Percentiles rank a stretch among this genome's conserved stretches.
These are phyloP conservation scores for Cytospora chrysosperma DNA, from an alignment of 2,329 filamentous ascomycete genomes.

Conservation along the genomic window DNA sequence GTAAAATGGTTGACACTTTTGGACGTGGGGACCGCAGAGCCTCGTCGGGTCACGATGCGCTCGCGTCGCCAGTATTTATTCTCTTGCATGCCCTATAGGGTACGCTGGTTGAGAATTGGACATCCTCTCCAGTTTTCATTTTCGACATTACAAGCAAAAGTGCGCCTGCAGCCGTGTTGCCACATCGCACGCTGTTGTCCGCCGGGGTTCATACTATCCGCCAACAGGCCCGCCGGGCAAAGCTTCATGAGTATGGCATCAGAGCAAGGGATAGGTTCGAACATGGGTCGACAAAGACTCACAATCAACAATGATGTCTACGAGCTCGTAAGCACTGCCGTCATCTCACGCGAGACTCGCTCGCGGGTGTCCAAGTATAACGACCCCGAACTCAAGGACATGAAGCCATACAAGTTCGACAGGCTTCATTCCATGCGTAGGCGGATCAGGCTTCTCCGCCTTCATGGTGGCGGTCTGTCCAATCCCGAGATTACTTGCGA, in stretches of 20 bases:
- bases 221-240: not conserved
- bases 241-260: not conserved
- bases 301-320: not conserved
- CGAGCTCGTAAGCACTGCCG: not conserved
- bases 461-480: not conserved
- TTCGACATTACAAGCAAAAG: not conserved
- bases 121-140: not conserved
- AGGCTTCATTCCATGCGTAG: not conserved
- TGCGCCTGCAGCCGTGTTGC: not conserved
- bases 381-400: not conserved
- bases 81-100: not conserved
- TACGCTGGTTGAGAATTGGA: not conserved
- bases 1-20: no score
- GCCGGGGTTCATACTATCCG: not conserved
- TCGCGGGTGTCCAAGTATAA: not conserved
- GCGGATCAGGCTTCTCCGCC: not conserved
- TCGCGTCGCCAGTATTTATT: not conserved
- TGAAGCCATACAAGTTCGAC: not conserved
- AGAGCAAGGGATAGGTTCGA: not conserved
- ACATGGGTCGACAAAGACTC: not conserved
- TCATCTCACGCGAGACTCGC: not conserved
- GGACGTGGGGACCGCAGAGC: not conserved
- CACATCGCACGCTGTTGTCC: not conserved
- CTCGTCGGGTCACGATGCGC: not conserved
- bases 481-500: not conserved